These are phyloP conservation scores for Nyssa sinensis DNA, from an alignment of 148 eudicot genomes.

Conservation along the genomic window DNA sequence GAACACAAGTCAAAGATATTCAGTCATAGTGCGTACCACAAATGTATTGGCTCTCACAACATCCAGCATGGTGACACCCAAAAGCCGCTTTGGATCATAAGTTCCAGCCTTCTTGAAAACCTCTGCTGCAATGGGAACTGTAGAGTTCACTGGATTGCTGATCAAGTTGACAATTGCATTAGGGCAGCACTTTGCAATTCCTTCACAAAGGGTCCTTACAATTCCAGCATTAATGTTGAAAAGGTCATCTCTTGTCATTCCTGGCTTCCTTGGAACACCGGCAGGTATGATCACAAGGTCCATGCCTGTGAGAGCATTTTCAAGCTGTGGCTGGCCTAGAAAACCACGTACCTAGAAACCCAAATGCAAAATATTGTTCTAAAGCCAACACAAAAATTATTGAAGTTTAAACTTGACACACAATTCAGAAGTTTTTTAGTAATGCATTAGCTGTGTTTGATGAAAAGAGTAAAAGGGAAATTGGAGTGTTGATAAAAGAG, in stretches of 20 bases:
- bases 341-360: slow-evolving; percentile 74
- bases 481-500: neutral
- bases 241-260: slow-evolving; percentile 97
- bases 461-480: neutral
- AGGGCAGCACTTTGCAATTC: slow-evolving; percentile 81
- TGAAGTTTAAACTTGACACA: too few relatives aligned
- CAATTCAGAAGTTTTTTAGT: too few relatives aligned
- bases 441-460: neutral
- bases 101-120: slow-evolving; percentile 97
- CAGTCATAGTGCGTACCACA: slow-evolving; percentile 63
- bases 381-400: too few relatives aligned
- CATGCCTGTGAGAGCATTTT: slow-evolving; percentile 80
- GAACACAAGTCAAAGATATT: neutral
- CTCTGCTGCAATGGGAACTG: slow-evolving; percentile 95
- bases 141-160: slow-evolving; percentile 96
- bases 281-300: slow-evolving; percentile 94
- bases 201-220: slow-evolving; percentile 88
- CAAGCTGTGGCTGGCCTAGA: slow-evolving; percentile 77
- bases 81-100: slow-evolving; percentile 85
- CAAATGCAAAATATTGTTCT: neutral
- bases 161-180: slow-evolving; percentile 86
- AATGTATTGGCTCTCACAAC: slow-evolving; percentile 98
- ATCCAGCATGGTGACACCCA: slow-evolving; percentile 95
- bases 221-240: slow-evolving; percentile 99
- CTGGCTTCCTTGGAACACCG: slow-evolving; percentile 96